These are phyloP conservation scores for Ophiostoma tasmaniense DNA, from an alignment of 2,329 filamentous ascomycete genomes.

Conservation along the genomic window DNA sequence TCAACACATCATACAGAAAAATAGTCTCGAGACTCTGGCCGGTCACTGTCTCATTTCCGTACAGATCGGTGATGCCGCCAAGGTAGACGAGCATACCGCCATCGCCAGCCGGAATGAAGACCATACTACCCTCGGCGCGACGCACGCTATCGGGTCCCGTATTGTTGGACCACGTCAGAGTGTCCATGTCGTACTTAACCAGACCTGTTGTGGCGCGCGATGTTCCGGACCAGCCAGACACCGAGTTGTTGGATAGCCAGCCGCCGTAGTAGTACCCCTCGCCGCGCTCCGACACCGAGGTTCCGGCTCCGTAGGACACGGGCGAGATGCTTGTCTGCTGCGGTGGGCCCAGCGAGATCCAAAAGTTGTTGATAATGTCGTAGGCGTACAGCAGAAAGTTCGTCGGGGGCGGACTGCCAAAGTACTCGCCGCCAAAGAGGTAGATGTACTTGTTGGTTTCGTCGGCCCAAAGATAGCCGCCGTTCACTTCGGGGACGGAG, in stretches of 20 bases:
- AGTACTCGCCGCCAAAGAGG: slow-evolving; percentile 52
- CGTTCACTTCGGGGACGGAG: slow-evolving; percentile 41
- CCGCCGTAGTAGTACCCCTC: slow-evolving; percentile 56
- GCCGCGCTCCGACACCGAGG: slow-evolving; percentile 44
- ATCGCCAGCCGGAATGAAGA: slow-evolving; percentile 52
- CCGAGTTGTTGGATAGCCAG: slow-evolving; percentile 48
- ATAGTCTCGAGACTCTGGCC: slow-evolving; percentile 42
- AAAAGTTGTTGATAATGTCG: slow-evolving; percentile 47
- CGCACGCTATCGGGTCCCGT: slow-evolving; percentile 45
- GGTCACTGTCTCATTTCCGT: slow-evolving; percentile 38
- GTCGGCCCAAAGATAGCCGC: slow-evolving; percentile 50
- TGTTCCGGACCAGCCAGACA: slow-evolving; percentile 39
- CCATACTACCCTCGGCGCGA: slow-evolving; percentile 51
- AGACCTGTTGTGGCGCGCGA: slow-evolving; percentile 43
- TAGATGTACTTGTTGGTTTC: slow-evolving; percentile 55
- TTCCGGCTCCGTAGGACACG: slow-evolving; percentile 49
- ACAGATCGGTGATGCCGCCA: slow-evolving; percentile 46
- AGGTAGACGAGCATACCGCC: slow-evolving; percentile 53
- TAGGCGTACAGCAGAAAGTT: slow-evolving; percentile 46
- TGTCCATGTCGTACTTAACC: slow-evolving; percentile 48
- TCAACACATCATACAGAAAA: slow-evolving; percentile 52
- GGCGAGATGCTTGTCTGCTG: slow-evolving; percentile 33
- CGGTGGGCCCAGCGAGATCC: slow-evolving; percentile 40
- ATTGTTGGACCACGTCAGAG: slow-evolving; percentile 42
- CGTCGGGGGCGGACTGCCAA: slow-evolving; percentile 32